Conservation (phyloP, 129 eudicot species). For the Flaveria ramosissima region DNA sequence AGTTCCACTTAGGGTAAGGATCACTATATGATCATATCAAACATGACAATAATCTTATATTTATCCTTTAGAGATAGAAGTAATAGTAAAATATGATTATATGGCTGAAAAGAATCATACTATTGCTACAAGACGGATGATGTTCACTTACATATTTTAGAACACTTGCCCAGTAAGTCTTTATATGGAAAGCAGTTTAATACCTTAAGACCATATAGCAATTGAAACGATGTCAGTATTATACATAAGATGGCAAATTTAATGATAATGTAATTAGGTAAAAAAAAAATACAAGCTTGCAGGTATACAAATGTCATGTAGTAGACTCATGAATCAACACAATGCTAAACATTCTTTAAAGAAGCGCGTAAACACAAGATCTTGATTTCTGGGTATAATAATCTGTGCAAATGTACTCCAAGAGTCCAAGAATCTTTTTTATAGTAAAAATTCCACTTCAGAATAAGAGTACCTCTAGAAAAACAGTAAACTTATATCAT, state of each 20-base stretch:
- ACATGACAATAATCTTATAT: background rate
- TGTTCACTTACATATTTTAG: conserved; percentile 44
- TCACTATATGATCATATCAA: background rate
- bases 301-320: background rate
- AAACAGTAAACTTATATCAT: background rate
- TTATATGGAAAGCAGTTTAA: conserved; percentile 42
- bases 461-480: background rate
- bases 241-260: conserved; percentile 13
- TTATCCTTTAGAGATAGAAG: background rate
- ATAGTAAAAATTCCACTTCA: background rate
- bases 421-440: background rate
- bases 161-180: conserved; percentile 30
- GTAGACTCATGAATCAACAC: background rate
- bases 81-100: background rate
- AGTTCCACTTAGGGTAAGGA: background rate
- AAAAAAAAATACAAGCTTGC: background rate
- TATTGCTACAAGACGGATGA: conserved; percentile 12
- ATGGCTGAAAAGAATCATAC: conserved; percentile 3
- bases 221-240: background rate
- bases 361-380: background rate
- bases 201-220: conserved; percentile 36
- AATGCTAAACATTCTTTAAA: background rate
- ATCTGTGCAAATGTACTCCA: background rate
- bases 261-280: background rate
- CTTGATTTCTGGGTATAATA: background rate